phyloP scores from a whole-genome alignment of 2,329 filamentous ascomycete species.

The Xylaria sp. region DNA sequence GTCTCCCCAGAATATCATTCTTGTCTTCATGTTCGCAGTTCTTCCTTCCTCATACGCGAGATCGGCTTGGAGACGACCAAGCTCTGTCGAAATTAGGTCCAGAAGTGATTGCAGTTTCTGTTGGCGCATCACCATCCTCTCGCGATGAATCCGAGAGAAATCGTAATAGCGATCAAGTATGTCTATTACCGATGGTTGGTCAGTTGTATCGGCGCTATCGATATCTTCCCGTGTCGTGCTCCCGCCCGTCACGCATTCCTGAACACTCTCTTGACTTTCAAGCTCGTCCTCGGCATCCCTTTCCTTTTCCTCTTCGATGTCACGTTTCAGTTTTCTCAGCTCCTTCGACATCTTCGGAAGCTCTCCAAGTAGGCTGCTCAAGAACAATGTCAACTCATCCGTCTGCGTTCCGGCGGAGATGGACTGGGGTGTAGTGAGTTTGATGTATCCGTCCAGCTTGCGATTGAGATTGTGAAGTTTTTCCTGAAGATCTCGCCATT shows the following conservation, averaged over 20 bases:
- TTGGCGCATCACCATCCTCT: slow-evolving; percentile 21
- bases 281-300: not conserved
- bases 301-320: not conserved
- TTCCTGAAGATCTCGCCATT: slow-evolving; percentile 18
- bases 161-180: slow-evolving; percentile 20
- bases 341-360: slow-evolving; percentile 5
- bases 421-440: not conserved
- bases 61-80: slow-evolving; percentile 26
- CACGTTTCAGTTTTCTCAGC: not conserved
- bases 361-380: not conserved
- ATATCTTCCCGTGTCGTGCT: not conserved
- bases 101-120: slow-evolving; percentile 23
- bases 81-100: slow-evolving; percentile 9
- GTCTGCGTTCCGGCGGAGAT: slow-evolving; percentile 9
- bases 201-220: not conserved
- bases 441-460: slow-evolving; percentile 18
- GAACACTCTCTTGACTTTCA: not conserved
- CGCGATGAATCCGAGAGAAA: slow-evolving; percentile 20
- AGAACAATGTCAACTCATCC: slow-evolving; percentile 15
- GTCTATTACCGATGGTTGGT: not conserved
- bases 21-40: slow-evolving; percentile 17
- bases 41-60: slow-evolving; percentile 18
- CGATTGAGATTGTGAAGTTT: slow-evolving; percentile 13
- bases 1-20: slow-evolving; percentile 16
- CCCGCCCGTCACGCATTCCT: not conserved